Conservation (phyloP, 1,284 basidiomycete genomes). For the Somion occarium region DNA sequence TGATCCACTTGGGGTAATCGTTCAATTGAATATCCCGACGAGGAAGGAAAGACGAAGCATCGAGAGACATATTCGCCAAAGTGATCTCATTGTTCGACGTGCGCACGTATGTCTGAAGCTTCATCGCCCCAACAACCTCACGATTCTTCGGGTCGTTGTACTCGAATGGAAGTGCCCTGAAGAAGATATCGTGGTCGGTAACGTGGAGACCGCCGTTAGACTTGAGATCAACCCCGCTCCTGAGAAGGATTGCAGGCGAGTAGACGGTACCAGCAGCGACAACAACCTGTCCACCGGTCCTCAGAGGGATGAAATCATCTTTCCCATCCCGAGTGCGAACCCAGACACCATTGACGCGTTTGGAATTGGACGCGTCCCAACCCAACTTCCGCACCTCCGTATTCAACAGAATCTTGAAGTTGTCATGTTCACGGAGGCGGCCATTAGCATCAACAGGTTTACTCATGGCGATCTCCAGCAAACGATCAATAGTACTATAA, state of each 20-base stretch:
- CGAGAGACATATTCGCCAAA: constrained; percentile 16
- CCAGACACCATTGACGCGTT: constrained; percentile 5
- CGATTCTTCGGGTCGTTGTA: constrained; percentile 10
- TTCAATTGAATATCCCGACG: constrained; percentile 8
- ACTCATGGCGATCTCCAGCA: constrained; percentile 19
- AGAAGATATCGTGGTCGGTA: constrained; percentile 18
- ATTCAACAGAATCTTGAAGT: constrained; percentile 15
- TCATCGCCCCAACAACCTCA: constrained; percentile 13
- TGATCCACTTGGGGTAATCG: constrained; percentile 13
- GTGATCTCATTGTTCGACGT: constrained; percentile 3
- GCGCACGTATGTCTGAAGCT: constrained; percentile 15
- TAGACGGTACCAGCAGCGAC: constrained; percentile 16
- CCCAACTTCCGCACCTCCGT: constrained; percentile 12
- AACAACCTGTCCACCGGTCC: constrained; percentile 10
- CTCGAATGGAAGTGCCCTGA: constrained; percentile 11
- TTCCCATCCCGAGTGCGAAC: constrained; percentile 3
- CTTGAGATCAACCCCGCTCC: constrained; percentile 10
- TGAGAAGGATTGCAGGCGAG: constrained; percentile 14
- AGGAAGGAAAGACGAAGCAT: constrained; percentile 18
- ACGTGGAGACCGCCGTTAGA: constrained; percentile 7
- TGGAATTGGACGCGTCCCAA: constrained; percentile 1
- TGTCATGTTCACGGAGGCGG: background rate
- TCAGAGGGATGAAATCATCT: constrained; percentile 4
- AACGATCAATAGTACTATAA: constrained; percentile 17
- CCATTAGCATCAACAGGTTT: constrained; percentile 4